Evolutionary conservation across 805 yeast species (phyloP).

Genomic region (Barnettozyma vustinii): DNA sequence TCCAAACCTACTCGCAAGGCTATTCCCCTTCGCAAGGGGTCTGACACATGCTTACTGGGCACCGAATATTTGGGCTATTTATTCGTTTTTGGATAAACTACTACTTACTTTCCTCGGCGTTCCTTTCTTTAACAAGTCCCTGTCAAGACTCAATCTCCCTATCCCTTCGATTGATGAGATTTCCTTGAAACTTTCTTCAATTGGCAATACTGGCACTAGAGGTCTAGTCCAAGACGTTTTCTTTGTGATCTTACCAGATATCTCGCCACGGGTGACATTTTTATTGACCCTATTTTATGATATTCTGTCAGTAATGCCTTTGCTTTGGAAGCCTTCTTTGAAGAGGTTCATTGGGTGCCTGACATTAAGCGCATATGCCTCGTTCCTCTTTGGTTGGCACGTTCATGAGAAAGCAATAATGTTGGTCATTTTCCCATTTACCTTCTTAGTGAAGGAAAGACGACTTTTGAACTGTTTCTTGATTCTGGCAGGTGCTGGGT

Average conservation of each 20-base stretch:
- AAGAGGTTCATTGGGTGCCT: conserved; percentile 78
- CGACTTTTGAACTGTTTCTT: conserved; percentile 68
- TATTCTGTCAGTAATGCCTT: conserved; percentile 66
- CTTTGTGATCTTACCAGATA: conserved; percentile 74
- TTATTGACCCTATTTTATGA: conserved; percentile 81
- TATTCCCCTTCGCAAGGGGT: conserved; percentile 93
- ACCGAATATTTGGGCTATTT: conserved; percentile 94
- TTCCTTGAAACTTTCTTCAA: conserved; percentile 26
- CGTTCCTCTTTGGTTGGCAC: conserved; percentile 96
- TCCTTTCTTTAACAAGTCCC: conserved; percentile 34
- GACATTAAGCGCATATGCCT: conserved; percentile 85
- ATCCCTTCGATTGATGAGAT: conserved; percentile 29
- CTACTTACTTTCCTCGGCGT: conserved; percentile 41
- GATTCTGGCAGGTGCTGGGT: conserved; percentile 71
- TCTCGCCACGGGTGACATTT: conserved; percentile 74
- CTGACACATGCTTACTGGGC: conserved; percentile 99
- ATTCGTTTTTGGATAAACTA: conserved; percentile 74
- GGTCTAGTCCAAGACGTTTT: conserved; percentile 91
- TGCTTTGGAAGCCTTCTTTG: conserved; percentile 64
- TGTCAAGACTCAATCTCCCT: conserved; percentile 30
- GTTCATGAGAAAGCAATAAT: conserved; percentile 98
- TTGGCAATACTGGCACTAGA: conserved; percentile 52
- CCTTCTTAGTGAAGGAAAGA: conserved; percentile 67
- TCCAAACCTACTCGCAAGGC: conserved; percentile 58
- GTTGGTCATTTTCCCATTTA: conserved; percentile 80